These are phyloP conservation scores for Podila horticola DNA, from an alignment of 192 early-diverging fungal species.

Conservation along the genomic window DNA sequence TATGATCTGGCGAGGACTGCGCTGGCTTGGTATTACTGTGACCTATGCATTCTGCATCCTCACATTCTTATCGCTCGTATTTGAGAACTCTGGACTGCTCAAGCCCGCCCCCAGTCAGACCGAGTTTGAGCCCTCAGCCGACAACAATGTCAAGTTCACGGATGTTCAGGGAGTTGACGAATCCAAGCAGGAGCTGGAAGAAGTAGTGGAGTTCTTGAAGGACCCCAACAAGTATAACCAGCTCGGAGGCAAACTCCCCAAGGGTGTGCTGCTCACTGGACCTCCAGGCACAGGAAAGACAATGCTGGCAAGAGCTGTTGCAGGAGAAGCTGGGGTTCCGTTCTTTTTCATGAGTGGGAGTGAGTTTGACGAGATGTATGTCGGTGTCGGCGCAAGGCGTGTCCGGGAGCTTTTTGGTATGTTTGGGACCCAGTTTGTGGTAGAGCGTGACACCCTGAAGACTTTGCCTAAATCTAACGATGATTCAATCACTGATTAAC, in stretches of 20 bases:
- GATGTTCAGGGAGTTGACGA: conserved; percentile 99
- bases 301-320: conserved; percentile 94
- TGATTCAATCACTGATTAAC: conserved; percentile 2
- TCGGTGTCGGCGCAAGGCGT: conserved; percentile 92
- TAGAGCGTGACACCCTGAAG: neutral
- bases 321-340: conserved; percentile 97
- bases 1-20: conserved; percentile 66
- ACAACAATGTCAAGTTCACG: conserved; percentile 81
- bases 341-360: conserved; percentile 99
- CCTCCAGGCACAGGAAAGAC: conserved; percentile 99
- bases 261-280: conserved; percentile 88
- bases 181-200: conserved; percentile 96
- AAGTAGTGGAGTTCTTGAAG: conserved; percentile 95
- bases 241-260: conserved; percentile 94
- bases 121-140: conserved; percentile 66
- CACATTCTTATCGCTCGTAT: conserved; percentile 70
- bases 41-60: conserved; percentile 79
- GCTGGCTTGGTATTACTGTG: conserved; percentile 69
- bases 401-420: conserved; percentile 88
- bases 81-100: conserved; percentile 77
- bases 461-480: neutral
- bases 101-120: conserved; percentile 68
- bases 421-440: neutral
- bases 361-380: conserved; percentile 99
- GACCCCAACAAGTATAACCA: conserved; percentile 92